Evolutionary conservation across 1,139 yeast species (phyloP).

Genomic region (Arxiozyma slooffiae): DNA sequence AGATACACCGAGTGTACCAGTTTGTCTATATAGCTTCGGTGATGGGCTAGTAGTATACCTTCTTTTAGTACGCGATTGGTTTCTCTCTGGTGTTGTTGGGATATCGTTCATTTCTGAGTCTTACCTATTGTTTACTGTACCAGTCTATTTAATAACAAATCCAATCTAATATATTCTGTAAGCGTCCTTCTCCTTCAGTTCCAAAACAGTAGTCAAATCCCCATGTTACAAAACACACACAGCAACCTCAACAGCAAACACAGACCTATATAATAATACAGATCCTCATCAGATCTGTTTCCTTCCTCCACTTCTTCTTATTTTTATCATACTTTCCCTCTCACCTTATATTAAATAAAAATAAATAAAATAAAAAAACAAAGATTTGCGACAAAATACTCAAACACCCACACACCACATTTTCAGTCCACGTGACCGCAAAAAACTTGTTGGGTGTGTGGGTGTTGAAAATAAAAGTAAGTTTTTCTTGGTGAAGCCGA

Average conservation of each 20-base stretch:
- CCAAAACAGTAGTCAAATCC: too few species aligned
- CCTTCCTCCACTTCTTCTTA: too few species aligned
- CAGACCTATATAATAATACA: too few species aligned
- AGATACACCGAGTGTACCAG: background rate
- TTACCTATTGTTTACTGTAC: background rate
- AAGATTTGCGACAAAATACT: background rate
- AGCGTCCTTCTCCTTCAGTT: too few species aligned
- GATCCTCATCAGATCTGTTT: too few species aligned
- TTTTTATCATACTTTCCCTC: too few species aligned
- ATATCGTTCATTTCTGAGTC: background rate
- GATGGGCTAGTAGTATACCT: slow-evolving; percentile 8
- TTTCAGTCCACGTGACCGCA: background rate
- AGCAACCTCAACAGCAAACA: too few species aligned
- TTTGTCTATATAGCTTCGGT: slow-evolving; percentile 4
- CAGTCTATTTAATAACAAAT: background rate
- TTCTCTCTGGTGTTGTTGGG: slow-evolving; percentile 3
- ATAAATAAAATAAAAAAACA: too few species aligned
- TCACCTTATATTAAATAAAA: too few species aligned
- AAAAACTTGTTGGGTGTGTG: background rate
- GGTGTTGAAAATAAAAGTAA: background rate
- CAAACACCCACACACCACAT: background rate
- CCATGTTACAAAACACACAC: too few species aligned
- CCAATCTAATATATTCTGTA: too few species aligned
- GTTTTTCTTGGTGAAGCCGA: background rate
- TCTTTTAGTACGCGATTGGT: slow-evolving; percentile 3